phyloP scores from a whole-genome alignment of 2,329 filamentous ascomycete species.

The Aureobasidium subglaciale region DNA sequence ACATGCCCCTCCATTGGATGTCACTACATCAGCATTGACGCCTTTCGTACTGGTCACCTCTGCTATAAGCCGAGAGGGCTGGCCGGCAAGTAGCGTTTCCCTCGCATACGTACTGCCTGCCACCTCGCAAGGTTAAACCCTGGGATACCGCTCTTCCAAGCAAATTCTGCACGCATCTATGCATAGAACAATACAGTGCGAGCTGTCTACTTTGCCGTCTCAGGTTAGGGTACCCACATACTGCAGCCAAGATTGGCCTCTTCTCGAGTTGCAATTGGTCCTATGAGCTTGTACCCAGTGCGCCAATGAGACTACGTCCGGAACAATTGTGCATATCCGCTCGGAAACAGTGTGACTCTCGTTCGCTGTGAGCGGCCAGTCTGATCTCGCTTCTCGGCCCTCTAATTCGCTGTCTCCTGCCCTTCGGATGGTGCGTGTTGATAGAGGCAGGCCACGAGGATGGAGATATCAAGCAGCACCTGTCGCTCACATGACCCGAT shows the following conservation, averaged over 20 bases:
- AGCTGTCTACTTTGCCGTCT: conserved; percentile 2
- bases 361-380: neutral
- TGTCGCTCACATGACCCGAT: conserved; percentile 23
- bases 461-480: conserved; percentile 18
- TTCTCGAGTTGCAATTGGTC: conserved; percentile 7
- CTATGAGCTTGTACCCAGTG: neutral
- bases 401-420: neutral
- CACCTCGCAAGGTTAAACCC: neutral
- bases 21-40: conserved; percentile 4
- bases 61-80: neutral
- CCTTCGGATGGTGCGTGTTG: neutral
- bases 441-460: neutral
- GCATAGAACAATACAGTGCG: neutral
- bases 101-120: neutral
- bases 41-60: neutral
- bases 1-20: neutral
- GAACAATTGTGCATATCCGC: neutral
- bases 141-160: neutral
- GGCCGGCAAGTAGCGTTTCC: neutral
- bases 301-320: conserved; percentile 8
- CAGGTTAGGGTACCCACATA: conserved; percentile 4
- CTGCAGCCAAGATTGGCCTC: conserved; percentile 12
- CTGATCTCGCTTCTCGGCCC: neutral
- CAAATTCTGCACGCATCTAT: neutral
- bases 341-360: conserved; percentile 2